Conservation (phyloP, 1,139 yeast genomes). For the Zhuliangozyma blackwelliae region DNA sequence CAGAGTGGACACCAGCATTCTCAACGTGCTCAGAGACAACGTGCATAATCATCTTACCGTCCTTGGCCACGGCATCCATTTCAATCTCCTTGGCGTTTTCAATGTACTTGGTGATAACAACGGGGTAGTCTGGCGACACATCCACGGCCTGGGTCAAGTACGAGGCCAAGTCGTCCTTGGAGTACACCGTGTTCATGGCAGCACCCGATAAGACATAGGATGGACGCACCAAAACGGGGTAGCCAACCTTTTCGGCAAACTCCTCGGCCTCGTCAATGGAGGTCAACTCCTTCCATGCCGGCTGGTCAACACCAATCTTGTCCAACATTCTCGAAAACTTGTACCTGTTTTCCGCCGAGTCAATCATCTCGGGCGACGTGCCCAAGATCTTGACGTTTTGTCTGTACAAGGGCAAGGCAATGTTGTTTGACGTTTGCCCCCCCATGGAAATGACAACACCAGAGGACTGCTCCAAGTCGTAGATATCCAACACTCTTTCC, state of each 20-base stretch:
- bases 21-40: constrained; percentile 98
- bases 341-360: constrained; percentile 97
- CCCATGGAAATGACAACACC: constrained; percentile 97
- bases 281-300: constrained; percentile 94
- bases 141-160: constrained; percentile 84
- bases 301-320: constrained; percentile 89
- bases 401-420: constrained; percentile 79
- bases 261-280: constrained; percentile 79
- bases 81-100: constrained; percentile 96
- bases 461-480: constrained; percentile 81
- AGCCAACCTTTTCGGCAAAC: constrained; percentile 84
- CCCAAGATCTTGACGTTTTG: constrained; percentile 88
- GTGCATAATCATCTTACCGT: constrained; percentile 86
- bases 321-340: constrained; percentile 94
- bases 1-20: constrained; percentile 98
- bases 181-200: constrained; percentile 92
- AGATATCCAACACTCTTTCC: constrained; percentile 96
- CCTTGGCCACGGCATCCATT: constrained; percentile 90
- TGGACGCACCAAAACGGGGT: constrained; percentile 96
- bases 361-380: constrained; percentile 92
- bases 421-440: constrained; percentile 96
- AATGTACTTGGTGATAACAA: constrained; percentile 92
- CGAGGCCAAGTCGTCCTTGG: constrained; percentile 69
- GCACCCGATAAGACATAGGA: constrained; percentile 97
- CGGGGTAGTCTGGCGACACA: constrained; percentile 94